phyloP scores from a whole-genome alignment of 1,284 basidiomycete species.

The Apiotrichum sp. region DNA sequence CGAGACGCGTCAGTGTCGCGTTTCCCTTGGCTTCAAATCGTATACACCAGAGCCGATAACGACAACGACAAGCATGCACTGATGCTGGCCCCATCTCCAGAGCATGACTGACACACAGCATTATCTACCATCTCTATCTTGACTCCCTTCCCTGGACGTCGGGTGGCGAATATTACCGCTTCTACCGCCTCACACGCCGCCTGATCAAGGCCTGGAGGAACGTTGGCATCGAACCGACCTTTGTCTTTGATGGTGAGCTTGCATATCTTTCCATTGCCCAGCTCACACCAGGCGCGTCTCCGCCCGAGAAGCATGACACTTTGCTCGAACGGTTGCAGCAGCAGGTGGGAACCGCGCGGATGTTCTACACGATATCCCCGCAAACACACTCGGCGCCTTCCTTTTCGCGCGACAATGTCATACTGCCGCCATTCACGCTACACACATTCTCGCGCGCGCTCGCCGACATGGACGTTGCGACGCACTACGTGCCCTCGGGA shows the following conservation, averaged over 20 bases:
- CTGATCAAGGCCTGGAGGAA: constrained; percentile 66
- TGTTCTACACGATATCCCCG: constrained; percentile 78
- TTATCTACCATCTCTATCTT: constrained; percentile 67
- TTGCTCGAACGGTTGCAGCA: constrained; percentile 58
- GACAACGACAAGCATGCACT: no score
- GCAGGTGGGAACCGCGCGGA: constrained; percentile 56
- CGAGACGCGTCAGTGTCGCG: not conserved
- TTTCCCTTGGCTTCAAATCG: no score
- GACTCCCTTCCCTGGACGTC: constrained; percentile 71
- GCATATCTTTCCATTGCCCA: not conserved
- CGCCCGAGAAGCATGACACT: constrained; percentile 68
- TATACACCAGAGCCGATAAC: no score
- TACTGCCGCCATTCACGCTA: constrained; percentile 67
- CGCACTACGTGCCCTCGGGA: constrained; percentile 61
- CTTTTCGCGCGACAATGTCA: constrained; percentile 57
- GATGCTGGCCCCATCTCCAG: no score
- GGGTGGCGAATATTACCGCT: constrained; percentile 70
- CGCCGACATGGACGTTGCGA: constrained; percentile 45
- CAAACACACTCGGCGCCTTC: constrained; percentile 62
- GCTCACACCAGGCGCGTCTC: constrained; percentile 57
- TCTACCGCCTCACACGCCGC: constrained; percentile 53
- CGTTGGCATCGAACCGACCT: constrained; percentile 66
- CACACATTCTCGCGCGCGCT: constrained; percentile 61
- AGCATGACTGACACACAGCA: constrained; percentile 49
- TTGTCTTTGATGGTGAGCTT: constrained; percentile 81